Conservation (phyloP, 2,329 filamentous ascomycete species). For the Verticillium tricorpus region DNA sequence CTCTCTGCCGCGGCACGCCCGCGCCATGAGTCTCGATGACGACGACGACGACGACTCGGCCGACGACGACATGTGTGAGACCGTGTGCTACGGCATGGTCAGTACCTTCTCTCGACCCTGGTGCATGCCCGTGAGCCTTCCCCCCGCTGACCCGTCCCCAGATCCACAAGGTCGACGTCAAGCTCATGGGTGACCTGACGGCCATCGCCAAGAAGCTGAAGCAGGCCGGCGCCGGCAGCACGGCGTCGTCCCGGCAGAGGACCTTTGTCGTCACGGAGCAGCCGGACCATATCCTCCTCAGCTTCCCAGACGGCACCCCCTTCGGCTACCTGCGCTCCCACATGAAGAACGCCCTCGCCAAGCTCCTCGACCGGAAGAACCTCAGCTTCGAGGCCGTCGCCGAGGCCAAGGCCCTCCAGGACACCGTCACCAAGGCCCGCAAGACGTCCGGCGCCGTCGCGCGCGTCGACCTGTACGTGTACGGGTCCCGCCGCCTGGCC, state of each 20-base stretch:
- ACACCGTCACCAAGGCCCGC: conserved; percentile 18
- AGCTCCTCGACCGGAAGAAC: conserved; percentile 7
- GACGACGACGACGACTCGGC: neutral
- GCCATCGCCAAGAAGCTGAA: conserved; percentile 13
- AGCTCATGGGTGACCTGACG: conserved; percentile 18
- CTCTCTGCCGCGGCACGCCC: neutral
- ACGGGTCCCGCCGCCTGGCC: conserved; percentile 21
- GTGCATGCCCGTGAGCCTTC: neutral
- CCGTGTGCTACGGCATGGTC: conserved; percentile 23
- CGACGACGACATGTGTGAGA: neutral
- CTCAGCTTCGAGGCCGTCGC: conserved; percentile 19
- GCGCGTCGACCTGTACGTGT: conserved; percentile 30
- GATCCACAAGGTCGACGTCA: conserved; percentile 19
- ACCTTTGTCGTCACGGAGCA: conserved; percentile 13
- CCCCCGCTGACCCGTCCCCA: conserved; percentile 1
- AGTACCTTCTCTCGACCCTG: neutral
- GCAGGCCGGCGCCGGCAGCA: conserved; percentile 4
- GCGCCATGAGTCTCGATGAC: neutral
- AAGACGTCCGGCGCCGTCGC: conserved; percentile 23
- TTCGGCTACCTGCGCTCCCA: conserved; percentile 19
- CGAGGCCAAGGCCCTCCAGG: conserved; percentile 12
- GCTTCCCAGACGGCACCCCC: conserved; percentile 16
- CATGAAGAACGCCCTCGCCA: conserved; percentile 13
- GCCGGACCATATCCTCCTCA: conserved; percentile 15
- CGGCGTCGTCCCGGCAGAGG: neutral